Base-by-base conservation (phyloP, 2,329 filamentous ascomycete genomes). In the Alternaria sp. region DNA sequence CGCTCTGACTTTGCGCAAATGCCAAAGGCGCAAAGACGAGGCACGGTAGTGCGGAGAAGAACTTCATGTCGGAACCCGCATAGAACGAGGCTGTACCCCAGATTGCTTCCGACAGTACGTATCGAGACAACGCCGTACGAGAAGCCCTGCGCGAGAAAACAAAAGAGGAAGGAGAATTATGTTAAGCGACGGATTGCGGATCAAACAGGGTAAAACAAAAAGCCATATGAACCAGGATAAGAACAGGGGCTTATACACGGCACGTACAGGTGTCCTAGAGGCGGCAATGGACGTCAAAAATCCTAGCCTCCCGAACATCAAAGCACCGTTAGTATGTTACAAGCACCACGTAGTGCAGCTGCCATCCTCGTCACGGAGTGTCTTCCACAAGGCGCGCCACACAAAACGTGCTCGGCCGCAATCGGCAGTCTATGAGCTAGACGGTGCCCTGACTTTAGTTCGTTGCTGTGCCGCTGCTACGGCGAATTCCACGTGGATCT, bases 1-100 rank as follows among this genome's bases (percentile, higher is more conserved):
- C 61, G 28, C 30, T 55, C 40, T 59, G 51, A 50, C 51, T 66
- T 43, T 66, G 61, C 17, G 63, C 63, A 46, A 15, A 61, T 3
- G 61, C 53, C 5, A 61, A 3, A 19, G 44, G 36, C 49, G 61
- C 63, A 49, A 59, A 49, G 32, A 44, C 50, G 1, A 55, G 21
- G n/a, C 47, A 40, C 44, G 59, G 23, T 4, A 57, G 6, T 45
- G 57, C 57, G 19, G 49, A 11, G 13, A 66, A 40, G 21, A 61
- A 40, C 44, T 28, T 61, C 58, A 61, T 58, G 8, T 44, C 19
- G 19, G 19, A 25, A 52, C 13, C 49, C 49, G 30, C 49, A 40
- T 52, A 1, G 5, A 11, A 23, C 5, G 49, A 11, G 19, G 30
- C 13, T 32, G 49, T 40, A 25, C 13, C 10, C 28, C 13, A 13